phyloP scores from a whole-genome alignment of 2,329 filamentous ascomycete species.

The Talaromyces verruculosus region DNA sequence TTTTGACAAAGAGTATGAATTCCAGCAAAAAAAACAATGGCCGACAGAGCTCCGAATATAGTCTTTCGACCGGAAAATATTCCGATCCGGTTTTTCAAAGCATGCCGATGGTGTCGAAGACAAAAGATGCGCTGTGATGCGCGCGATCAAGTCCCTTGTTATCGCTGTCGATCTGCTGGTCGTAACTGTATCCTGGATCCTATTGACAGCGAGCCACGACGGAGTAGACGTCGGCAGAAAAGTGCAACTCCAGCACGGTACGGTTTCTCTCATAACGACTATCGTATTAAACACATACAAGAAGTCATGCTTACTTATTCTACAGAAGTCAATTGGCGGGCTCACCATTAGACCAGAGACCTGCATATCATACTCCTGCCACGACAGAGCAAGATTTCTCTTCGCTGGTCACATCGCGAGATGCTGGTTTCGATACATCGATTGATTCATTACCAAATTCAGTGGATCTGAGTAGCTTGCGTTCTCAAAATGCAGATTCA shows the following conservation, averaged over 20 bases:
- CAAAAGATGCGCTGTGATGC: slow-evolving; percentile 41
- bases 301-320: background rate
- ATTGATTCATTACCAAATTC: slow-evolving; percentile 6
- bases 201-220: slow-evolving; percentile 30
- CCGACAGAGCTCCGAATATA: slow-evolving; percentile 31
- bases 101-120: slow-evolving; percentile 38
- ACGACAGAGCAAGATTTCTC: slow-evolving; percentile 30
- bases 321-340: background rate
- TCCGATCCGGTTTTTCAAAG: slow-evolving; percentile 36
- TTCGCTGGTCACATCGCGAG: slow-evolving; percentile 25
- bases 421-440: background rate
- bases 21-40: slow-evolving; percentile 24
- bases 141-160: slow-evolving; percentile 37
- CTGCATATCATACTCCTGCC: slow-evolving; percentile 28
- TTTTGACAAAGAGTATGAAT: background rate
- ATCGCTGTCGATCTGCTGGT: slow-evolving; percentile 35
- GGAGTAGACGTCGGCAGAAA: slow-evolving; percentile 27
- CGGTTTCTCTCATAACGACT: slow-evolving; percentile 5
- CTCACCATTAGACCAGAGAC: slow-evolving; percentile 12
- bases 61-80: slow-evolving; percentile 33
- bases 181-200: slow-evolving; percentile 38
- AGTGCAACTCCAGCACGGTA: slow-evolving; percentile 30
- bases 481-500: slow-evolving; percentile 30
- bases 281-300: background rate
- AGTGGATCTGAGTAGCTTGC: slow-evolving; percentile 8